Percentiles rank a stretch among this genome's conserved stretches.
These are phyloP conservation scores for Phlyctochytrium planicorne DNA, from an alignment of 192 early-diverging fungal genomes.

Conservation along the genomic window DNA sequence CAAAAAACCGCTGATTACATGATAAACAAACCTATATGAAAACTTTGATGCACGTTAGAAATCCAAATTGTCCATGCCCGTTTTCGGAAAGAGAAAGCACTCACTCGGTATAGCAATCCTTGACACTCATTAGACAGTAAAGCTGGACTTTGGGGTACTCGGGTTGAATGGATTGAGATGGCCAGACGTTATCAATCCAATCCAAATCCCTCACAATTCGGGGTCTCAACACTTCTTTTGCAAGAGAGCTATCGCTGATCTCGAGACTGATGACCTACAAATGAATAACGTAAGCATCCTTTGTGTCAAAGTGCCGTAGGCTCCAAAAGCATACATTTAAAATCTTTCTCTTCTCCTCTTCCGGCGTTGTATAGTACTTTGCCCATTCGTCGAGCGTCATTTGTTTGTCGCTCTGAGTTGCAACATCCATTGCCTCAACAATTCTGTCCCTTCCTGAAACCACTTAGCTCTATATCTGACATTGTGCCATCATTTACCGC, in stretches of 20 bases:
- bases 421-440: slow-evolving; percentile 89
- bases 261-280: slow-evolving; percentile 78
- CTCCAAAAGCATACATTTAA: slow-evolving; percentile 58
- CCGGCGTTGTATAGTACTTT: slow-evolving; percentile 64
- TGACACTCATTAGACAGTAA: slow-evolving; percentile 92
- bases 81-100: background rate
- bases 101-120: slow-evolving; percentile 85
- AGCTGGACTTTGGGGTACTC: slow-evolving; percentile 86
- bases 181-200: slow-evolving; percentile 89
- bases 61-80: background rate
- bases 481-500: slow-evolving; percentile 20
- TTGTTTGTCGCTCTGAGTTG: slow-evolving; percentile 77
- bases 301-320: background rate
- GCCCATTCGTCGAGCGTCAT: slow-evolving; percentile 86
- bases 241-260: slow-evolving; percentile 73
- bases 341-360: slow-evolving; percentile 62
- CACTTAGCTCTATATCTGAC: background rate
- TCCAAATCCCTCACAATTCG: slow-evolving; percentile 82
- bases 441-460: slow-evolving; percentile 56
- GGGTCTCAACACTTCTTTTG: slow-evolving; percentile 66
- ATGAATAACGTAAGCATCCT: background rate
- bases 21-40: slow-evolving; percentile 52
- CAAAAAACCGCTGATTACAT: background rate
- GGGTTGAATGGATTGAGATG: slow-evolving; percentile 39
- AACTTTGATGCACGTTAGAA: slow-evolving; percentile 20